Evolutionary conservation across 306 rosid genomes (phyloP).

Genomic region (Comarum palustre): DNA sequence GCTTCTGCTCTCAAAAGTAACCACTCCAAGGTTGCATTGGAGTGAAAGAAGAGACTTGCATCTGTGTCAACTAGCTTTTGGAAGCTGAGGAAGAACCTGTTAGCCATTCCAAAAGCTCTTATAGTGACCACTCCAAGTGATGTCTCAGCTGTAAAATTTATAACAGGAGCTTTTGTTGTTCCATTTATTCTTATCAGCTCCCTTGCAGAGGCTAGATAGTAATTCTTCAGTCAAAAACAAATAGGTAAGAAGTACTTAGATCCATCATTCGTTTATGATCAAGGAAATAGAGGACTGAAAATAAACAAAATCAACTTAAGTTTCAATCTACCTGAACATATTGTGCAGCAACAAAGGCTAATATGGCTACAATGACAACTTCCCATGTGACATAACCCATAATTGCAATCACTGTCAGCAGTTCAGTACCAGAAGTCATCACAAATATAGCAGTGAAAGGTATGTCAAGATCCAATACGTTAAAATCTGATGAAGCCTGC

Average conservation of each 20-base stretch:
- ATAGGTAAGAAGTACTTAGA: neutral
- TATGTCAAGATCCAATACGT: conserved; percentile 66
- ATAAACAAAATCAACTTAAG: neutral
- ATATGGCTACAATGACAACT: conserved; percentile 62
- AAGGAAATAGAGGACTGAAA: conserved; percentile 2
- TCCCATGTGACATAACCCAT: conserved; percentile 78
- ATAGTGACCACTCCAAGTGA: conserved; percentile 73
- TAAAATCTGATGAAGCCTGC: conserved; percentile 85
- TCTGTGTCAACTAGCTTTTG: conserved; percentile 62
- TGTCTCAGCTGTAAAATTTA: conserved; percentile 74
- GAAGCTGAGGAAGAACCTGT: conserved; percentile 51
- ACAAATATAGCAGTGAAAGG: conserved; percentile 49
- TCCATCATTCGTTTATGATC: neutral
- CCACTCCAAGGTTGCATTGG: conserved; percentile 67
- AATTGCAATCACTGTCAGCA: conserved; percentile 33
- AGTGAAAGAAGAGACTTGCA: conserved; percentile 58
- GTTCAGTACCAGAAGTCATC: conserved; percentile 32
- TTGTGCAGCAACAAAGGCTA: conserved; percentile 42
- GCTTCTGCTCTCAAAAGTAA: conserved; percentile 54
- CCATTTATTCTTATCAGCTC: conserved; percentile 80
- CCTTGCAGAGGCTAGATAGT: conserved; percentile 67
- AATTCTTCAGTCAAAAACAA: conserved; percentile 32
- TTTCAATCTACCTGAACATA: conserved; percentile 45
- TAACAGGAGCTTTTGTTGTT: conserved; percentile 79
- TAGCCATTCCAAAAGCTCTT: conserved; percentile 57